Evolutionary conservation across 108 stramenopile species (phyloP).

Genomic region (Skeletonema costatum): DNA sequence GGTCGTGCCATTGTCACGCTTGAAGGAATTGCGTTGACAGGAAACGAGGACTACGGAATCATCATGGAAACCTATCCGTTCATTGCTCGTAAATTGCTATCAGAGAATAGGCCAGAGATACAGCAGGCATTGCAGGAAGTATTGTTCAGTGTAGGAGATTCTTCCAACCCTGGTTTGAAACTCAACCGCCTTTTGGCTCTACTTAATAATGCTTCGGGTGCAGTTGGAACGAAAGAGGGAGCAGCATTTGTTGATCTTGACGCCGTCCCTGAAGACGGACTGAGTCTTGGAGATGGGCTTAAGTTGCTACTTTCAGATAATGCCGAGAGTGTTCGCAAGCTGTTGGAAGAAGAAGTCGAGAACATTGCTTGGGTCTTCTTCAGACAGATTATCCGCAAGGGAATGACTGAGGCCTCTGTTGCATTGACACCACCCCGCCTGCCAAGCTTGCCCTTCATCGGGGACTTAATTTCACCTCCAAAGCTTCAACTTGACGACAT

Average conservation of each 20-base stretch:
- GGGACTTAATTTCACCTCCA: conserved; percentile 71
- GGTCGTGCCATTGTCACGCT: conserved; percentile 89
- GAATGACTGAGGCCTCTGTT: conserved; percentile 65
- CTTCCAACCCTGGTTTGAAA: conserved; percentile 55
- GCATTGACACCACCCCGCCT: conserved; percentile 72
- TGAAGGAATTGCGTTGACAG: conserved; percentile 88
- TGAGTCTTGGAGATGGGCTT: conserved; percentile 66
- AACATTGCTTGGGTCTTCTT: conserved; percentile 76
- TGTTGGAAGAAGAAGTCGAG: conserved; percentile 81
- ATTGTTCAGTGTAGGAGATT: conserved; percentile 63
- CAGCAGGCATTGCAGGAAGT: conserved; percentile 86
- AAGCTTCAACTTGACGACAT: conserved; percentile 73
- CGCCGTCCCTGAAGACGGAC: conserved; percentile 78
- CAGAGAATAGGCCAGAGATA: conserved; percentile 77
- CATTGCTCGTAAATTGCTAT: conserved; percentile 85
- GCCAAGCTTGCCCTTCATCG: conserved; percentile 70
- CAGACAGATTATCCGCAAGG: conserved; percentile 78
- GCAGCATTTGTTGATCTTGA: conserved; percentile 89
- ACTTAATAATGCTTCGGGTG: conserved; percentile 84
- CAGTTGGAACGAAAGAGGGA: conserved; percentile 67
- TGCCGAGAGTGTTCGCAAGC: conserved; percentile 69
- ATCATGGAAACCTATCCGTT: conserved; percentile 91
- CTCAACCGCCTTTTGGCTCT: conserved; percentile 76
- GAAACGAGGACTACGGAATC: conserved; percentile 85
- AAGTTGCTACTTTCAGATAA: conserved; percentile 76